Percentiles rank a stretch among this genome's conserved stretches.
phyloP scores from a whole-genome alignment of 202 grass and related monocot species.

The Schoenoplectus triqueter region DNA sequence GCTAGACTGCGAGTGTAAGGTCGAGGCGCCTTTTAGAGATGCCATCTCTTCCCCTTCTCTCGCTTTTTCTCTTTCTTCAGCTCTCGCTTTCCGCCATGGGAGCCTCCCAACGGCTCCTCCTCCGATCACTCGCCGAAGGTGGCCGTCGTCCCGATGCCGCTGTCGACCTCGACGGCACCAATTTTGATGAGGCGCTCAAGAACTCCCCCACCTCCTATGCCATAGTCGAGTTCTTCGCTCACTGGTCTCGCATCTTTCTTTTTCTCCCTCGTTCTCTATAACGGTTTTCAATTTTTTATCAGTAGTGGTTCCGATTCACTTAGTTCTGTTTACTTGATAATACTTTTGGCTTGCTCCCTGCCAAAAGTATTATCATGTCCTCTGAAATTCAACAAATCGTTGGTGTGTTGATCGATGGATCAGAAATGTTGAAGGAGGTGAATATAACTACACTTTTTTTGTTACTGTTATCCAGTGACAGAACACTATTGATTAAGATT shows the following conservation, averaged over 20 bases:
- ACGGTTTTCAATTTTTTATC: not conserved
- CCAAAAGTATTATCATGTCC: not conserved
- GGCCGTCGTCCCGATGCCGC: conserved; percentile 46
- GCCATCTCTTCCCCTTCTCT: not conserved
- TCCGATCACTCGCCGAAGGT: conserved; percentile 55
- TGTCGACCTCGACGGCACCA: conserved; percentile 80
- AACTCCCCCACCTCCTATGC: conserved; percentile 63
- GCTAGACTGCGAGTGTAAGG: too few relatives aligned
- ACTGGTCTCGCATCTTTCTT: conserved; percentile 47
- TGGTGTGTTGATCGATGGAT: not conserved
- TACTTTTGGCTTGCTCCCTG: not conserved
- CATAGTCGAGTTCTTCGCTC: conserved; percentile 97
- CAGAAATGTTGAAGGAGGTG: not conserved
- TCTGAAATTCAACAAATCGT: too few relatives aligned
- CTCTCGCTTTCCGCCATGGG: conserved; percentile 19
- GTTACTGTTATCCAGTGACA: not conserved
- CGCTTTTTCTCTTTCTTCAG: conserved; percentile 37
- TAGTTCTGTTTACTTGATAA: not conserved
- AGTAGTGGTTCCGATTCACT: not conserved
- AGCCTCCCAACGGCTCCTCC: conserved; percentile 35
- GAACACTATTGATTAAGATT: not conserved
- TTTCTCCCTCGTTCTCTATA: not conserved
- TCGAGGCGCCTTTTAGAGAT: too few relatives aligned
- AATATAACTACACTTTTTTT: conserved; percentile 2
- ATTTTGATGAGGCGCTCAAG: conserved; percentile 66